These are phyloP conservation scores for Gaultheria prostrata DNA, from an alignment of 148 eudicot genomes.

Conservation along the genomic window DNA sequence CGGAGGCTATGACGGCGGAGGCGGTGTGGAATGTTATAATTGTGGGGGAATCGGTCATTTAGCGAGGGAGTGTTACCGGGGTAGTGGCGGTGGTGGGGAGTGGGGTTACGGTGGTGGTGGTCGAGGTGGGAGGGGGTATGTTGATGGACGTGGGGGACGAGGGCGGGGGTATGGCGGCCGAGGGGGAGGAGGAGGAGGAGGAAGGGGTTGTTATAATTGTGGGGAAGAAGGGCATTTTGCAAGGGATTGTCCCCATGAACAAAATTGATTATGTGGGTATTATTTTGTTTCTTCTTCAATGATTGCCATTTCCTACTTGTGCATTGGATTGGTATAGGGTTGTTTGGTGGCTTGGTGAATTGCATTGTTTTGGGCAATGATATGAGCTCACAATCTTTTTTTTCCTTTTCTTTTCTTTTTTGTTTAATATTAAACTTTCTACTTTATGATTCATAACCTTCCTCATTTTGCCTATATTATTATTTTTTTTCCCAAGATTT, in stretches of 20 bases:
- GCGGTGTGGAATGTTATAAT: constrained; percentile 28
- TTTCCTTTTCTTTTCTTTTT: too few species aligned
- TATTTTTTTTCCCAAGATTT: not conserved
- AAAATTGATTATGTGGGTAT: constrained; percentile 22
- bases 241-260: constrained; percentile 44
- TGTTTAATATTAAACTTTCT: not conserved
- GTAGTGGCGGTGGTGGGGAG: constrained; percentile 16
- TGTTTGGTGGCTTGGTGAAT: not conserved
- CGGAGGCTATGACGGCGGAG: constrained; percentile 8
- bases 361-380: constrained; percentile 8
- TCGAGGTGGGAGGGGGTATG: constrained; percentile 19
- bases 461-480: not conserved
- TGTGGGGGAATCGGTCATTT: constrained; percentile 23
- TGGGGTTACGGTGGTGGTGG: constrained; percentile 7
- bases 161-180: constrained; percentile 22
- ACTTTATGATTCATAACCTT: not conserved
- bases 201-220: constrained; percentile 41
- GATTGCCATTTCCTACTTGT: not conserved
- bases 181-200: constrained; percentile 25
- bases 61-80: constrained; percentile 21
- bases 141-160: constrained; percentile 16
- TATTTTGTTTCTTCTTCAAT: not conserved
- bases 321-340: constrained; percentile 4
- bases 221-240: constrained; percentile 68
- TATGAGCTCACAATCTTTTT: not conserved